Evolutionary conservation across 2,329 filamentous ascomycete genomes (phyloP).

Genomic region (Aspergillus fumigatus): DNA sequence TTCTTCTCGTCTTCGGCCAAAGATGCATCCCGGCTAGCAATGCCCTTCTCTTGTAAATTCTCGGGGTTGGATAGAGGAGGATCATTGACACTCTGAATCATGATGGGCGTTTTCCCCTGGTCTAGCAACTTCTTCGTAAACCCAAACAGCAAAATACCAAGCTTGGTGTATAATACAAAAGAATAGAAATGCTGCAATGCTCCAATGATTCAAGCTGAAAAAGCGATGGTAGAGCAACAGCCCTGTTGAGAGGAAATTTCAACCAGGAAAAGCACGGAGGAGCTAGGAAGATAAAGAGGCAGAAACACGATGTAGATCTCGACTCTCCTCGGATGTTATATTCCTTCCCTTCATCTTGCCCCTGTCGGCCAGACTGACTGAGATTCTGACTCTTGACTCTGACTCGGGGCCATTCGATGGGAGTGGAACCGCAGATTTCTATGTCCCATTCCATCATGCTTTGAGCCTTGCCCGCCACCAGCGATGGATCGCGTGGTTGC

Average conservation of each 20-base stretch:
- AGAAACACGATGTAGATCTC: not conserved
- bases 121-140: not conserved
- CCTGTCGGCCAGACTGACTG: not conserved
- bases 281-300: not conserved
- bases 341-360: not conserved
- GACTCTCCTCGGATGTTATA: not conserved
- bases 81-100: conserved; percentile 12
- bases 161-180: not conserved
- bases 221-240: not conserved
- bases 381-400: not conserved
- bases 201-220: not conserved
- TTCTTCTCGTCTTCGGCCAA: conserved; percentile 19
- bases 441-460: not conserved
- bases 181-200: not conserved
- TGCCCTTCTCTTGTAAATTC: conserved; percentile 7
- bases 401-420: too few species aligned
- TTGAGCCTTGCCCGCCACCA: conserved; percentile 8
- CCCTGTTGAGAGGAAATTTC: not conserved
- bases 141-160: not conserved
- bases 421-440: not conserved
- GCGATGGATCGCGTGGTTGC: conserved; percentile 11
- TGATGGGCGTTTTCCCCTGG: not conserved
- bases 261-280: not conserved
- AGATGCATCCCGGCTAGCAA: conserved; percentile 6
- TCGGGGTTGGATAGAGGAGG: conserved; percentile 11